Evolutionary conservation across 345 rosid genomes (phyloP), one percentile per base, ranked within the genome.

Genomic region (Excoecaria agallocha): DNA sequence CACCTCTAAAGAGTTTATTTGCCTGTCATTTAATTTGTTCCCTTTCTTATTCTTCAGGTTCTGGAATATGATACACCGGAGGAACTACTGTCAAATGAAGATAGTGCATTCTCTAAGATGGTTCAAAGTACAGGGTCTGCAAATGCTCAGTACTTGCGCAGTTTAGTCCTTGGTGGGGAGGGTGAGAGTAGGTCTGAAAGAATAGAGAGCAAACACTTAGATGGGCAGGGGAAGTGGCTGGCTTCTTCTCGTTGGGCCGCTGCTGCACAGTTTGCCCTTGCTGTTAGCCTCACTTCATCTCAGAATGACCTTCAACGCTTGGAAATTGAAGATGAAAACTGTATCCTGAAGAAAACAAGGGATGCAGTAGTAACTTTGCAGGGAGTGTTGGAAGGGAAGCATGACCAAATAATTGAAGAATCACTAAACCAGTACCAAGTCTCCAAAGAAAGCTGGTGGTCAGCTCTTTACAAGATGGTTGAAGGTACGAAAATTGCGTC

Each of bases 91-190:
- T 87, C 86, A 57, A 85, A 88, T 71, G 91, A 86, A 79, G 85
- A 76, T 79, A 88, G 94, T 68, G 89, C 98, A 11, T 95, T 95
- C 91, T 91, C 97, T 6, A 93, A 86, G 79, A 95, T 95, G 99
- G 99, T 93, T 66, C 96, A 87, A 74, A 95, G 99, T 78, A 95
- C 98, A 10, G 99, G 99, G 55, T 76, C 94, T 68, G 94, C 99
- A 68, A 95, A 95, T 72, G 98, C 98, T 57, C 93, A 93, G 79
- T 95, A 93, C 84, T 84, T 95, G 20, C 93, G 95, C 43, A 76
- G 87, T 84, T 80, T 94, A 75, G 98, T 83, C 25, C 87, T 89
- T 3, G 89, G 77, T 73, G 62, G 74, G 72, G 83, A 83, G 43
- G 84, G 76, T 73, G 68, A 80, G 73, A 83, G 65, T 78, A 88